A percentile compares a stretch with the other conserved stretches of the same genome.
Conservation (phyloP, 208 protist genomes). For the Acanthamoeba lenticulata region DNA sequence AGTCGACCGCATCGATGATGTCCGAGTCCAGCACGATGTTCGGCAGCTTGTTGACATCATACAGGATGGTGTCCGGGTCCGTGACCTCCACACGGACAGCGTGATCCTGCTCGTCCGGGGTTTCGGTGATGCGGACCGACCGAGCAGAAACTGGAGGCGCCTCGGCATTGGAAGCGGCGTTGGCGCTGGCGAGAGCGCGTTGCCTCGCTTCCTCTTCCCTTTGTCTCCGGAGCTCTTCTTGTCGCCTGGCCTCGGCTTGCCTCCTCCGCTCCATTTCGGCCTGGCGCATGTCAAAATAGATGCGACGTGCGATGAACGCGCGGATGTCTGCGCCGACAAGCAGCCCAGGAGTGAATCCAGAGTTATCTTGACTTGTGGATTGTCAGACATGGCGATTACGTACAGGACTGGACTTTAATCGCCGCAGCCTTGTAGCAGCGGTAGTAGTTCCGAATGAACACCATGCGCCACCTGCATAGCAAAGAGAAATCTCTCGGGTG, state of each 20-base stretch:
- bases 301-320: not conserved
- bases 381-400: not conserved
- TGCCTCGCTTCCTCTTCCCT: not conserved
- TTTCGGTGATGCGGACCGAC: no score
- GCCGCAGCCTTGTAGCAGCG: not conserved
- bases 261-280: not conserved
- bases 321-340: not conserved
- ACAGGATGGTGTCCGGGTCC: not conserved
- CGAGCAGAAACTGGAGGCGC: not conserved
- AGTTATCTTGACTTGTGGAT: no score
- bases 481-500: not conserved
- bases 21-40: not conserved
- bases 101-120: not conserved
- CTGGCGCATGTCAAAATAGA: not conserved
- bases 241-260: not conserved
- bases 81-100: not conserved
- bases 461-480: not conserved
- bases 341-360: not conserved
- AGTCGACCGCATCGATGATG: not conserved
- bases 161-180: not conserved
- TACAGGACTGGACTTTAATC: not conserved
- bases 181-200: not conserved
- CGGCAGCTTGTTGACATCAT: not conserved
- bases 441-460: slow-evolving; percentile 25
- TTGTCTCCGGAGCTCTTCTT: not conserved